Percentiles rank a stretch among this genome's conserved stretches.
These are phyloP conservation scores for Kitagawia praeruptora DNA, from an alignment of 129 eudicot genomes.

Conservation along the genomic window DNA sequence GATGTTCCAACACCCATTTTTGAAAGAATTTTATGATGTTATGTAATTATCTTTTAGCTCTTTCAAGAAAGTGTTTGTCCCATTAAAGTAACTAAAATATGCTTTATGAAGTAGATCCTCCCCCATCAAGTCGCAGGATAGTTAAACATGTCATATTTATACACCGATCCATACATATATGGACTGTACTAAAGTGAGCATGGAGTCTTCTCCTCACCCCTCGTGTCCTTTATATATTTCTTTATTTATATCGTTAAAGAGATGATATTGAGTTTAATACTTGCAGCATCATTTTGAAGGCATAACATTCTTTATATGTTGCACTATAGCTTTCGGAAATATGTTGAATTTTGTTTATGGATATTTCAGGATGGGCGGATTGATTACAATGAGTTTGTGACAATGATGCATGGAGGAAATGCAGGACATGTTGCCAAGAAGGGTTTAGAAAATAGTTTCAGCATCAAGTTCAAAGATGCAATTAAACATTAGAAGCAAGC, in stretches of 20 bases:
- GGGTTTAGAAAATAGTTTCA: slow-evolving; percentile 63
- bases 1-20: background rate
- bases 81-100: too few species aligned
- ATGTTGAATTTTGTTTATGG: background rate
- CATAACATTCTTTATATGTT: background rate
- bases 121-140: too few species aligned
- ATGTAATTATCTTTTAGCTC: background rate
- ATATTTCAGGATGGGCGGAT: slow-evolving; percentile 67
- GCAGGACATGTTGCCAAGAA: slow-evolving; percentile 42
- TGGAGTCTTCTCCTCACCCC: background rate
- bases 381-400: slow-evolving; percentile 78
- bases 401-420: slow-evolving; percentile 73
- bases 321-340: background rate
- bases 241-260: background rate
- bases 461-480: slow-evolving; percentile 62
- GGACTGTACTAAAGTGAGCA: too few species aligned
- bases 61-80: too few species aligned
- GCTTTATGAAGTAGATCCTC: too few species aligned
- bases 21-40: background rate
- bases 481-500: slow-evolving; percentile 30
- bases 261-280: background rate
- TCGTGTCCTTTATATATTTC: background rate
- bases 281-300: background rate
- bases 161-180: too few species aligned
- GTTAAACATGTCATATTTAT: too few species aligned